Base-by-base conservation (phyloP, 805 yeast species). In the Metschnikowia proteae region DNA sequence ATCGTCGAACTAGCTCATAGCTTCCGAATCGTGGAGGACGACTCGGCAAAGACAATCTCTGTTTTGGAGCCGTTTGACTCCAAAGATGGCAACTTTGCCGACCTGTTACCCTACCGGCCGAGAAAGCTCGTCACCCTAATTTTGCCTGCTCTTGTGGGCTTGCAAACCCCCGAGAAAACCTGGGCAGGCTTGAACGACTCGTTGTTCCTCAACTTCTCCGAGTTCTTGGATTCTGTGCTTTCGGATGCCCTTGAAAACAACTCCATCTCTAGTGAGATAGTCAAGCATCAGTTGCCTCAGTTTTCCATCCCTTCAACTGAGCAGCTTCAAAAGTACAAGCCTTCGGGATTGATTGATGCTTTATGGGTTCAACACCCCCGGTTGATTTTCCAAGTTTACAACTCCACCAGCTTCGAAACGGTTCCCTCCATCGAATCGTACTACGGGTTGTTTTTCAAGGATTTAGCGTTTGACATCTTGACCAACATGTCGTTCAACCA, bases 401-500 rank as follows among this genome's bases (percentile, higher is more conserved):
- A 71, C 74, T 65, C 70, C 11, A 79, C 79, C 3, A 78, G 74
- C 3, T 80, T 87, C 45, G 84, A 81, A 46, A 88, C 97, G 0
- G 72, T 73, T 5, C 78, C 78, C 1, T 40, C 61, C 3, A 65
- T 71, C 42, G 66, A 66, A n/a, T 59, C 70, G 1, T 71, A 69
- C 56, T 50, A 61, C 27, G 75, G 75, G 0, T 69, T 88, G 47
- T 62, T 92, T 26, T 73, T 90, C 56, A 80, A 88, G 53, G 98
- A 94, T 61, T 70, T 88, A 31, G 74, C 84, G 32, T 77, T 79
- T 43, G 97, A 92, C 65, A 68, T 87, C 30, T 79, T 91, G 46
- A 82, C 85, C 51, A 82, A 85, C 56, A 70, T 92, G 71, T 96
- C 91, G 55, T 94, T 88, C 74, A 94, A 94, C 68, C 84, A 96